Evolutionary conservation across 2,329 filamentous ascomycete species (phyloP), one percentile per base, ranked within the genome.

Genomic region (Alternaria panax): DNA sequence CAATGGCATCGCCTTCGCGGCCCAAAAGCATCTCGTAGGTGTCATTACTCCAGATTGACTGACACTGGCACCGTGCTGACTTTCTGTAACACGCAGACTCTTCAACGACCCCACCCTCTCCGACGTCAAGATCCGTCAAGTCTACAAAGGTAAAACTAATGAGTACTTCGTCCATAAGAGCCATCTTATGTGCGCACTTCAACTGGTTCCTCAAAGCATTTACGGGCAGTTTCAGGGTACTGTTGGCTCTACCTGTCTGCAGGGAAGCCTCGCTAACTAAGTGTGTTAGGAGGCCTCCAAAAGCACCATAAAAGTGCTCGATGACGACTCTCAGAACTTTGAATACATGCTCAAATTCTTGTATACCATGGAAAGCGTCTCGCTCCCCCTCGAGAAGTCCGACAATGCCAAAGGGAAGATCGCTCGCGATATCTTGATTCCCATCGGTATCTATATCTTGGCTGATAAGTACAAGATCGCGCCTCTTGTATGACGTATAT

Each of bases 91-190:
- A 22, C 18, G 12, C 6, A 61, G 59, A 14, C 40, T 64, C 8
- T 64, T 57, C 48, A 57, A 65, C 40, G 32, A 62, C 12, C 27
- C 52, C n/a, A 38, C 25, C 12, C 25, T 65, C 27, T 65, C 59
- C 2, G 52, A 62, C 42, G 24, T 62, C 30, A 58, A 57, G 34
- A 52, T 62, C 18, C 40, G 30, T 1, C 56, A 57, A 22, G 47
- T 51, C 18, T 50, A 53, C 32, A 34, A 56, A 6, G 54, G 50
- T 25, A 18, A 41, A 5, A 5, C 6, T 8, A 30, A 18, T 7
- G 57, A 57, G 22, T 60, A 55, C 12, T 11, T 12, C 0, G 46
- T 20, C 1, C 46, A 50, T 2, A 50, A 50, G n/a, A 11, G 30
- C 46, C 1, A 2, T 36, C 0, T 4, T 50, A 1, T 36, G 1